Evolutionary conservation across 108 stramenopile species (phyloP), one percentile per base, ranked within the genome.

Genomic region (Cyclotella kingstonii): DNA sequence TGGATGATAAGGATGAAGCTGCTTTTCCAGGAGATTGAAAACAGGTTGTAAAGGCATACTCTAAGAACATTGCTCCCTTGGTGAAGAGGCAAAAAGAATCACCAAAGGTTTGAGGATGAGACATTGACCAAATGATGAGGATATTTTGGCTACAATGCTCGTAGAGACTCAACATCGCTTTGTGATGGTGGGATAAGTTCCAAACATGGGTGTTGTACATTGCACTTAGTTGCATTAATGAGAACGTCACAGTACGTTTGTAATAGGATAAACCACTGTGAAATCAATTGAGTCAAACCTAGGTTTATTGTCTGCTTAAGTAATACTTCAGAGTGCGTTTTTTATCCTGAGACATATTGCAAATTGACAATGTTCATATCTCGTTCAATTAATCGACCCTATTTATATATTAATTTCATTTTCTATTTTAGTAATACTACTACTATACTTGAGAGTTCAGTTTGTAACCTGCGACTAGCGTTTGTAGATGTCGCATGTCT

Each of bases 121-220:
- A 70, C 40, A 34, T 4, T 48, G 34, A 43, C 18, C 36, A 67
- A 44, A 82, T 55, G 89, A 95, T 34, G 94, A 95, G 68, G 91
- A 89, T 1, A 82, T 95, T 36, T 55, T 95, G 62, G 78, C 85
- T 12, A 83, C 83, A 14, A 47, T 69, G 68, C 62, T 81, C 36
- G 35, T 63, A 6, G 80, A 79, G 18, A 57, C 31, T 39, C 66
- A 66, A 3, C 76, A 77, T 61, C 51, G 60, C 10, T 72, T 57
- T 5, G 65, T 79, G 34, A 63, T 79, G 45, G 77, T 76, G 18
- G 76, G 76, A 39, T 76, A 42, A 69, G 28, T 30, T 51, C 10
- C 28, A 30, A 10, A 46, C 2, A 22, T 22, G 5, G 18, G 45
- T 9, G 23, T 18, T 2, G 21, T 22, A 18, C 18, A 1, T 22